Evolutionary conservation across 257 asterid species (phyloP), one percentile per base, ranked within the genome.

Genomic region (Solanum microdontum): DNA sequence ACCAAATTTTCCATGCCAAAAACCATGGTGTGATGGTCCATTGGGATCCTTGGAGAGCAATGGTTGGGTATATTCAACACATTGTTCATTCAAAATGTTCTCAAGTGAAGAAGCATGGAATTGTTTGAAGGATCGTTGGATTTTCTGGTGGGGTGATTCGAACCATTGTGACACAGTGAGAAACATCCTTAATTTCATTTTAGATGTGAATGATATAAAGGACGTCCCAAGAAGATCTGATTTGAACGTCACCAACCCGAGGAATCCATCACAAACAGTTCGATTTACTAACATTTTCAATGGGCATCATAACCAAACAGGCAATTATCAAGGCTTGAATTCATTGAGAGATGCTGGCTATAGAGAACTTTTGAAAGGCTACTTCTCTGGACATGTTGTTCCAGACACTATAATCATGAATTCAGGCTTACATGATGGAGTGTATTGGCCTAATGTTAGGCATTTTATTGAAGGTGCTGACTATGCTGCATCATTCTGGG

Each of bases 131-230:
- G 88, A 88, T 12, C 92, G 97, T 7, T 97, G 99, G 99, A 93
- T 97, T 39, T 97, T 97, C 87, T 96, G 99, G 99, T 97, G 99
- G 99, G 99, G 99, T 1, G 99, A 97, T 84, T 97, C 99, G 0
- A 97, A 97, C 86, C 99, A 97, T 79, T 96, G 98, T 86, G 99
- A 97, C 82, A 95, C 98, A 0, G 87, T 97, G 3, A 91, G 99
- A 2, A 95, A 97, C 92, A 88, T 96, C 28, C 93, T 97, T 10
- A 89, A 93, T 87, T 96, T 97, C 86, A 77, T 96, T 37, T 74
- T 97, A 87, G 96, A 87, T 28, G 89, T 93, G 82, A 21, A 36
- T 37, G 94, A 93, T 36, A 87, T 95, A 26, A 66, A n/a, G 13
- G 68, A 26, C 12, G 94, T 97, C 28, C 97, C 99, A 2, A 92